Percentiles rank a stretch among this genome's conserved stretches.
phyloP scores from a whole-genome alignment of 1,284 basidiomycete genomes.

The Papiliotrema nemorosa region DNA sequence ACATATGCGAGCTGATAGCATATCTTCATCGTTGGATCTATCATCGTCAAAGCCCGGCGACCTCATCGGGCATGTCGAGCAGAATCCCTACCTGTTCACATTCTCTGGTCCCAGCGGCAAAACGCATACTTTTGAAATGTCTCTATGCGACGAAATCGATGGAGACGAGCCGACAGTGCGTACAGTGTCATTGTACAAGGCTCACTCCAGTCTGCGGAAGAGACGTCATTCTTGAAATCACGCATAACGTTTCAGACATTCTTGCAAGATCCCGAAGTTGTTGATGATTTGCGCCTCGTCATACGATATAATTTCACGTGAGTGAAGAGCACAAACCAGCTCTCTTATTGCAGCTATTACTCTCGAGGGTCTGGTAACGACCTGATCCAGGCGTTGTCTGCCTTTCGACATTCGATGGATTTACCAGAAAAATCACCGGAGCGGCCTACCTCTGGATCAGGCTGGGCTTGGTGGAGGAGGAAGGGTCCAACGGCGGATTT shows the following conservation, averaged over 20 bases:
- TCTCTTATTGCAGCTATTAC: constrained; percentile 42
- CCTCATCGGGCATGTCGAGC: constrained; percentile 48
- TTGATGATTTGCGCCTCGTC: constrained; percentile 53
- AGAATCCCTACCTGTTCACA: constrained; percentile 52
- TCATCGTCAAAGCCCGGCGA: constrained; percentile 6
- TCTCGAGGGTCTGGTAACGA: constrained; percentile 54
- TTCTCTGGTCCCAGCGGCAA: constrained; percentile 47
- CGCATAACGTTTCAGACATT: constrained; percentile 55
- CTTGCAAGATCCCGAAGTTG: constrained; percentile 51
- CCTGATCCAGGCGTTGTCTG: constrained; percentile 52
- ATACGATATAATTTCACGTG: constrained; percentile 50
- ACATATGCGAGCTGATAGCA: constrained; percentile 1
- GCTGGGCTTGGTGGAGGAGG: constrained; percentile 46
- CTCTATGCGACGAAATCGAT: constrained; percentile 44
- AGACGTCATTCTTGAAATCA: constrained; percentile 46
- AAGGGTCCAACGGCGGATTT: constrained; percentile 19
- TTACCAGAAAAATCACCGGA: background rate
- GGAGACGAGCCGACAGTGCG: constrained; percentile 12
- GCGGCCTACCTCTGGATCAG: constrained; percentile 35
- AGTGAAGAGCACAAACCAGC: no score
- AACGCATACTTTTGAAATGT: constrained; percentile 53
- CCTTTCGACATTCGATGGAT: constrained; percentile 50
- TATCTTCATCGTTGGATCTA: background rate
- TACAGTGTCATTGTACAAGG: background rate
- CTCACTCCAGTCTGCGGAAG: constrained; percentile 26